Evolutionary conservation across 257 asterid genomes (phyloP), one percentile per base, ranked within the genome.

Genomic region (Plantago ovata): DNA sequence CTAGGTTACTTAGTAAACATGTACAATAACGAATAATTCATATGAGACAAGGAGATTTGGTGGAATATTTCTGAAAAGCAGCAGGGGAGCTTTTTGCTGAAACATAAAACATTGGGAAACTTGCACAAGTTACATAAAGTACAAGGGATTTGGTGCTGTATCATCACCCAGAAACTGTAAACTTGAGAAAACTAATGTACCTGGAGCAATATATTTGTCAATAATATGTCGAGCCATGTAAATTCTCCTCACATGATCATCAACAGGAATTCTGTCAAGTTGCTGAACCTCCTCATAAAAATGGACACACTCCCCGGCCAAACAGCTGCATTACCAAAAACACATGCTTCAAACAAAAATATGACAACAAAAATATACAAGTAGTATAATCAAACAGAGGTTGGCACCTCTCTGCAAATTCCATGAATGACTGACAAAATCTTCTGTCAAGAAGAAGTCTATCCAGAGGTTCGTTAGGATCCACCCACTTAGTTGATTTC

Each of bases 181-280:
- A 52, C 9, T 16, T 52, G 42, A 4, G 7, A 28, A 18, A 13
- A 60, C 56, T 13, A 44, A 2, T 28, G n/a, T 80, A 87, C 96
- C 96, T 46, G 93, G 78, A 67, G 75, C 64, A 59, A 88, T 81
- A 55, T 83, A 85, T 67, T 67, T 71, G 81, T 81, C 83, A 20
- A 88, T 86, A 38, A 88, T 88, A 66, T 88, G 96, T 15, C 94
- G 83, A 14, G 94, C 94, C 96, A 88, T 88, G 80, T 85, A 88
- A 62, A 88, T 79, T 79, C 96, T 77, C 75, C 84, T 70, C 33
- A 83, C 78, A 21, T 89, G 81, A 77, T 88, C 94, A 19, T 66
- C 59, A 58, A 36, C 62, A 56, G 87, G 81, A 61, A 88, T 81
- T 75, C 73, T 81, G 56, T 83, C 93, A 42, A 85, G 85, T 68